Base-by-base conservation (phyloP, 2,329 filamentous ascomycete genomes). In the Plenodomus biglobosus region DNA sequence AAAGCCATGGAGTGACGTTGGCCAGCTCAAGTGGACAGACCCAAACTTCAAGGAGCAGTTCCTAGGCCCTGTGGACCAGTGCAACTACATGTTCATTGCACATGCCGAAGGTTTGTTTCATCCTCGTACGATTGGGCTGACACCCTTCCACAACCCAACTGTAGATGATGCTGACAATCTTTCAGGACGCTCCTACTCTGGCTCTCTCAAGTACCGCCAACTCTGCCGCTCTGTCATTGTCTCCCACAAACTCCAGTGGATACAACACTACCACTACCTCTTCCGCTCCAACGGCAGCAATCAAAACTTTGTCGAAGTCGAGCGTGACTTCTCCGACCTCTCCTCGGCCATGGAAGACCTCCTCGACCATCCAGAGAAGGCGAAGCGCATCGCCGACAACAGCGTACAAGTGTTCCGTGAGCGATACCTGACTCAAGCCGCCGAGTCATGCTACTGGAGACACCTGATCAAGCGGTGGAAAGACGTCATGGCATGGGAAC, bases 11-110 rank as follows among this genome's bases (percentile, higher is more conserved):
- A 66, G 64, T 32, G 65, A 68, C 21, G 65, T 69, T n/a, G 62
- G 58, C 3, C 60, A 68, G 44, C 54, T 69, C 40, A 54, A 52
- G 42, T 68, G 65, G 65, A 53, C 48, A 3, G 58, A 66, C 40
- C 55, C 56, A 8, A 59, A 66, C 21, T 66, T 66, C 53, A 64
- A 66, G 49, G 57, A 66, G 37, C 74, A 78, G 42, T 73, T 78
- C 8, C 55, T 80, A 1, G 72, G 74, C 1, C 79, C 81, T 40
- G 74, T 78, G 36, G 78, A 82, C 35, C 78, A 81, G 62, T 82
- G 80, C 59, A 71, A 72, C 20, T 82, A 80, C 58, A 78, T 77
- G 71, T 82, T 80, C 55, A 71, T 81, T 21, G 75, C 75, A 6
- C 79, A 82, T 44, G 77, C 77, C 1, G 80, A 82, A 62, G 80